These are phyloP conservation scores for Sarcodon sp. DNA, from an alignment of 768 basidiomycete genomes.

Conservation along the genomic window DNA sequence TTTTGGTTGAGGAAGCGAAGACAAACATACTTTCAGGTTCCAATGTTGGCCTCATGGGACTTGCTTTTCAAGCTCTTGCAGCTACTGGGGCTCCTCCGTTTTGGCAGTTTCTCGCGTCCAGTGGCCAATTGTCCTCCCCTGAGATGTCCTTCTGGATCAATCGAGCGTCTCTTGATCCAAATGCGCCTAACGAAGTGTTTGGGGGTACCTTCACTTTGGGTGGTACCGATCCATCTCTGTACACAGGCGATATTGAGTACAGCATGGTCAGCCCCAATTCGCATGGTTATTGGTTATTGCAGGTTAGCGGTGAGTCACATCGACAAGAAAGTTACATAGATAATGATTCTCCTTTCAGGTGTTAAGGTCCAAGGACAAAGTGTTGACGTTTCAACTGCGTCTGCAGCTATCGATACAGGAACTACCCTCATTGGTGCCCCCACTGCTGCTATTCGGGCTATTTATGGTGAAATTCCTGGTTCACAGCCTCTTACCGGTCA, in stretches of 20 bases:
- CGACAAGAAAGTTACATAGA: constrained; percentile 8
- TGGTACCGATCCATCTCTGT: constrained; percentile 45
- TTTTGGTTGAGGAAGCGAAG: constrained; percentile 43
- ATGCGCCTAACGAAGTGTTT: constrained; percentile 22
- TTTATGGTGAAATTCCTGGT: constrained; percentile 58
- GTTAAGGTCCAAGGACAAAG: constrained; percentile 46
- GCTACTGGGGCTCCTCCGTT: not conserved
- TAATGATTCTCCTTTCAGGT: constrained; percentile 18
- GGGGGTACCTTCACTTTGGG: constrained; percentile 70
- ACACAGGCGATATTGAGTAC: constrained; percentile 59
- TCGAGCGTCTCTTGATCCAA: constrained; percentile 27
- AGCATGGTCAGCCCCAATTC: constrained; percentile 22
- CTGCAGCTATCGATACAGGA: constrained; percentile 88
- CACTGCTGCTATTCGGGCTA: constrained; percentile 32
- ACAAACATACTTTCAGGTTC: constrained; percentile 29
- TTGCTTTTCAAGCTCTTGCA: too few relatives aligned
- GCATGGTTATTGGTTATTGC: constrained; percentile 53
- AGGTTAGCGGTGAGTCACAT: constrained; percentile 36
- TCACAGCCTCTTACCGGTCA: constrained; percentile 29
- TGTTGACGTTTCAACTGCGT: constrained; percentile 26
- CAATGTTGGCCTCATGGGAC: constrained; percentile 21
- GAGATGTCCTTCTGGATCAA: constrained; percentile 22
- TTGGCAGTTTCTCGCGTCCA: too few relatives aligned
- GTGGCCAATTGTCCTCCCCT: too few relatives aligned
- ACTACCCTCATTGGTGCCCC: constrained; percentile 92